phyloP scores from a whole-genome alignment of 208 protist species.

The Tritrichomonas musculus region DNA sequence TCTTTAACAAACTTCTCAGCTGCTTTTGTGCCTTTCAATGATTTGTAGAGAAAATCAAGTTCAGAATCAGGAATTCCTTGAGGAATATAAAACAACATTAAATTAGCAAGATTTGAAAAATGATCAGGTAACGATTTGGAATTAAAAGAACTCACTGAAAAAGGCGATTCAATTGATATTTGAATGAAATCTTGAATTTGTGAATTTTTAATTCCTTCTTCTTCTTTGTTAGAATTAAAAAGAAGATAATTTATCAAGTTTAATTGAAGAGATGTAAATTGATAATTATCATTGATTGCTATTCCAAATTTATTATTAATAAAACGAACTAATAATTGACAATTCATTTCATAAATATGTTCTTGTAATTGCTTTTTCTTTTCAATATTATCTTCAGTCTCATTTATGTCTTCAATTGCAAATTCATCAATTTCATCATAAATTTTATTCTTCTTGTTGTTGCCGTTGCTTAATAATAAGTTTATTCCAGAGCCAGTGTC shows the following conservation, averaged over 20 bases:
- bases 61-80: background rate
- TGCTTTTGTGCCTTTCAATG: background rate
- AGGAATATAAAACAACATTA: constrained; percentile 12
- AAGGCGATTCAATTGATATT: background rate
- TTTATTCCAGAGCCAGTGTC: no score
- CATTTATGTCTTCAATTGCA: no score
- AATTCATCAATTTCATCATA: no score
- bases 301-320: no score
- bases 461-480: no score
- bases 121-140: background rate
- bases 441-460: no score
- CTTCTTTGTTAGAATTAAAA: no score
- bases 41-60: background rate
- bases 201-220: background rate
- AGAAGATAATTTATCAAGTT: background rate
- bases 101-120: background rate
- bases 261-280: background rate
- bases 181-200: background rate
- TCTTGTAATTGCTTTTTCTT: no score
- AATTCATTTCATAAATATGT: no score
- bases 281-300: background rate
- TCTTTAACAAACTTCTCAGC: background rate
- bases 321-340: no score
- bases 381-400: no score
- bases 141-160: background rate